These are phyloP conservation scores for Penicillium sp. DNA, from an alignment of 2,329 filamentous ascomycete species.

Conservation along the genomic window DNA sequence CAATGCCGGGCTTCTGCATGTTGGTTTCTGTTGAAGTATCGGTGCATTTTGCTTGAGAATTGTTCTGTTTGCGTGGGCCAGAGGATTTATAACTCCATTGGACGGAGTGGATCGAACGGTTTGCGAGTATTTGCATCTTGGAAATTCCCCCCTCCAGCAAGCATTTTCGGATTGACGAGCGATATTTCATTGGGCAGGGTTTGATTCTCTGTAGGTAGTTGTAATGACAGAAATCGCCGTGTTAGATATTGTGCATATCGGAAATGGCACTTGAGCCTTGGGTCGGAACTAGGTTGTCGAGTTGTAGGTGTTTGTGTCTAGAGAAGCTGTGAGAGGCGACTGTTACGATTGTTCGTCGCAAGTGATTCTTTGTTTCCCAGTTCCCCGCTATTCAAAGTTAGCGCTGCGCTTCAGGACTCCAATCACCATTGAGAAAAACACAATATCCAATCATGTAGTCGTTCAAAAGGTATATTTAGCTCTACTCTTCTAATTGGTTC, in stretches of 20 bases:
- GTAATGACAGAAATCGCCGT: conserved; percentile 17
- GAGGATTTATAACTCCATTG: background rate
- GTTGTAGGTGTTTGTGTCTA: background rate
- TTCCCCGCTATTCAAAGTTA: conserved; percentile 5
- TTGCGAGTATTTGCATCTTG: conserved; percentile 22
- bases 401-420: background rate
- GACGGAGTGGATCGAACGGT: conserved; percentile 4
- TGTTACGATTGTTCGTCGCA: background rate
- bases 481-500: conserved; percentile 17
- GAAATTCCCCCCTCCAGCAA: conserved; percentile 27
- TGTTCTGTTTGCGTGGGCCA: background rate
- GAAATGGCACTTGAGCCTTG: conserved; percentile 11
- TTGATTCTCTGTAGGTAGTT: conserved; percentile 23
- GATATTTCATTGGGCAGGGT: conserved; percentile 9
- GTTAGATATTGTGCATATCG: conserved; percentile 20
- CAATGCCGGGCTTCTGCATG: background rate
- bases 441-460: background rate
- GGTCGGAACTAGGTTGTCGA: background rate
- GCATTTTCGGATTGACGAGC: conserved; percentile 17
- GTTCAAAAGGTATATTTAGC: background rate
- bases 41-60: conserved; percentile 5
- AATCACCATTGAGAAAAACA: background rate
- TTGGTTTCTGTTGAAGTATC: background rate
- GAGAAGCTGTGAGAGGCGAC: background rate
- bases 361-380: background rate